Evolutionary conservation across 148 eudicot genomes (phyloP), one percentile per base, ranked within the genome.

Genomic region (Persicaria maculosa): DNA sequence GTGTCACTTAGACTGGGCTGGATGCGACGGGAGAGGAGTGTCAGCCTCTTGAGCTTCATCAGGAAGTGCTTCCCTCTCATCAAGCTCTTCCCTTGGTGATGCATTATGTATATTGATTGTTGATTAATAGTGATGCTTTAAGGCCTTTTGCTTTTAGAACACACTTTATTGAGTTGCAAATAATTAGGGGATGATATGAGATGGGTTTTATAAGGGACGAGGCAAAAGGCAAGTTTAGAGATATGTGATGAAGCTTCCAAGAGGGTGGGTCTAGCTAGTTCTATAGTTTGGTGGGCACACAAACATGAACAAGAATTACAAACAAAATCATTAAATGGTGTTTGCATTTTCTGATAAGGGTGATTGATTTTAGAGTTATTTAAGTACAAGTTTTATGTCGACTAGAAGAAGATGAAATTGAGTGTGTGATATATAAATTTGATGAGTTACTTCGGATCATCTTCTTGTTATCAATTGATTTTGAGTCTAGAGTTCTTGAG

Each of bases 41-140:
- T 62, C 44, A 40, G 19, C 70, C 20, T 57, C 62, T 57, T 57
- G 62, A 57, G 62, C 62, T 65, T 65, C 70, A 40, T 40, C 19
- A 65, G 12, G 47, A 65, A 65, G 46, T 65, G 45, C 16, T 12
- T 65, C 47, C 40, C 2, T 46, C 45, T 36, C 46, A 65, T 17
- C 47, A 65, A 65, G 47, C 70, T 65, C 46, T 65, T 40, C 70
- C 15, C 43, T 17, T 65, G 15, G 3, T 43, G 8, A 47, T 65
- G 45, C 70, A 40, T 31, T 31, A 31, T 31, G 3, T 31, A 31
- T 31, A 31, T 31, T 31, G 40, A 1, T 31, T 31, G 40, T 31
- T 31, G 40, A 31, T 31, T 22, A 22, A 22, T 31, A 31, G 40
- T 31, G 40, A 31, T 31, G 40, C 40, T 31, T 31, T 31, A 65